Percentiles rank a stretch among this genome's conserved stretches.
Conservation (phyloP, 192 early-diverging fungal species). For the Martensiomyces pterosporus region DNA sequence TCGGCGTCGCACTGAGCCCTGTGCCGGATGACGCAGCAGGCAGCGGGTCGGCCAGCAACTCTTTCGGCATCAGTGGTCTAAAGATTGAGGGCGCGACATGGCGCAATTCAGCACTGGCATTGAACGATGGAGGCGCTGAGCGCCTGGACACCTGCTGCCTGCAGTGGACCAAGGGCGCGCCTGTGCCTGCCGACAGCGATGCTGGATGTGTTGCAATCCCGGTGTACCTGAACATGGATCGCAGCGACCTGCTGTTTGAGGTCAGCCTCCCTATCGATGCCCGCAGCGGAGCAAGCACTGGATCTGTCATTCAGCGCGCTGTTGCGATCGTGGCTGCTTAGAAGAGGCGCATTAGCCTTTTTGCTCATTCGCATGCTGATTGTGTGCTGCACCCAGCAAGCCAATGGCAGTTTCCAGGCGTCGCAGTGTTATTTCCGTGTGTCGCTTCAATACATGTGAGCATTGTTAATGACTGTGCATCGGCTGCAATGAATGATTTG, state of each 20-base stretch:
- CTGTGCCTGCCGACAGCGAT: not conserved
- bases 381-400: too few species aligned
- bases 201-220: constrained; percentile 36
- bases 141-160: constrained; percentile 24
- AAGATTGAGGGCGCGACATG: constrained; percentile 52
- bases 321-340: constrained; percentile 54
- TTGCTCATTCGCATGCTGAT: too few species aligned
- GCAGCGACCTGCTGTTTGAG: constrained; percentile 56
- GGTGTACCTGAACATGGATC: constrained; percentile 66
- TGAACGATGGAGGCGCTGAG: constrained; percentile 39
- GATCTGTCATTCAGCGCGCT: constrained; percentile 54
- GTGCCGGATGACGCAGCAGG: not conserved
- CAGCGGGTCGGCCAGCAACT: too few species aligned
- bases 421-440: too few species aligned
- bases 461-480: too few species aligned
- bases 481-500: too few species aligned
- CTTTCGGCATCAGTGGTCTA: constrained; percentile 40
- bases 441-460: too few species aligned
- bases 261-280: constrained; percentile 27
- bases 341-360: not conserved
- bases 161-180: constrained; percentile 25
- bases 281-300: constrained; percentile 6
- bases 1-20: constrained; percentile 48
- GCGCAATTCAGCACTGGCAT: constrained; percentile 19
- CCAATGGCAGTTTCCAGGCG: too few species aligned